Evolutionary conservation across 1,284 basidiomycete species (phyloP), one percentile per base, ranked within the genome.

Genomic region (Leccinum solheimii): DNA sequence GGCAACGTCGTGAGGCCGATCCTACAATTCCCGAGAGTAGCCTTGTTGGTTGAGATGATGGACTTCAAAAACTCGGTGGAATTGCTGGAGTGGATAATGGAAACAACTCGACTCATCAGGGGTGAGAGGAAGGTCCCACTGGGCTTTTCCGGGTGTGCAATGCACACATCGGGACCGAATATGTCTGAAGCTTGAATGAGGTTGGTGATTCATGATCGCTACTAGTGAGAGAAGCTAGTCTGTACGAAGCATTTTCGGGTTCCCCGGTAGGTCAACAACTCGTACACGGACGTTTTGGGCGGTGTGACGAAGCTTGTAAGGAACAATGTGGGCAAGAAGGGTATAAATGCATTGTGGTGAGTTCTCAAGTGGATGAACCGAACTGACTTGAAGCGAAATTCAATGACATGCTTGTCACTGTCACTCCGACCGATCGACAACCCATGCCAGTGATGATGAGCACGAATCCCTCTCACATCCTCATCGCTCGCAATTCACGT

Each of bases 401-500:
- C 38, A 9, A 40, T 23, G 19, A 21, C 19, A 10, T 32, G 32
- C 10, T 13, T 14, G 30, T 34, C 32, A 40, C 38, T 40, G 38
- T 40, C 38, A 19, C n/a, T 45, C 43, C 11, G 43, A 45, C 43
- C 43, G 19, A 45, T 45, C 6, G 43, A 45, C 30, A 30, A 30
- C 30, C 30, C 30, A 30, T 30, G 30, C 30, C 30, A 30, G 30
- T 30, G 30, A 30, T 55, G 60, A 84, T 87, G 81, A 81, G 84
- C 67, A 88, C 87, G 54, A 92, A 92, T 71, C 90, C 90, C 1
- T 87, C 90, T 7, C 90, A 92, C 70, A 90, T 92, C 66, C 87
- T 93, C 71, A 92, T 93, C 66, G 91, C 91, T 13, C 86, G 90
- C 67, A 90, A 90, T 67, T 91, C 91, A 27, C 81, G 91, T 57